These are phyloP conservation scores for Fusarium marasasianum DNA, from an alignment of 2,329 filamentous ascomycete genomes.

Conservation along the genomic window DNA sequence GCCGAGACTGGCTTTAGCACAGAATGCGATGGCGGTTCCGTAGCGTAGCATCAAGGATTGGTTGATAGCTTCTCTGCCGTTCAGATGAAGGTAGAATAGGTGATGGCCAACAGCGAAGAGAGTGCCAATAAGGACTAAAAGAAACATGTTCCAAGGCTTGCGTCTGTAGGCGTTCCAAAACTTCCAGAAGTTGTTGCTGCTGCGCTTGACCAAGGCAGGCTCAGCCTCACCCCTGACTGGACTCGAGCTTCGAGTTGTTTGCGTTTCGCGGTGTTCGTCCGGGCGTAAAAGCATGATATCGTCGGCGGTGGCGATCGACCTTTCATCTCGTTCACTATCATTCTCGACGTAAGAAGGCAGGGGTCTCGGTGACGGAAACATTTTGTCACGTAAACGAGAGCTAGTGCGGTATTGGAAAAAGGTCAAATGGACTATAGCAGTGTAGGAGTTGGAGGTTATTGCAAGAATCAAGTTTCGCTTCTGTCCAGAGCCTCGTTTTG, in stretches of 20 bases:
- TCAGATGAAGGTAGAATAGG: background rate
- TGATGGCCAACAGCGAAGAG: background rate
- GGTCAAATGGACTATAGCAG: accelerated
- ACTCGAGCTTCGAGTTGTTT: accelerated
- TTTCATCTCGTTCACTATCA: accelerated
- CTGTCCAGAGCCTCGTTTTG: background rate
- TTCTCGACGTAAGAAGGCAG: background rate
- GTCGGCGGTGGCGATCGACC: background rate
- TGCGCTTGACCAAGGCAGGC: background rate
- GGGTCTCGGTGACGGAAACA: accelerated
- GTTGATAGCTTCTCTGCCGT: background rate
- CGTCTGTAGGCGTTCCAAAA: accelerated
- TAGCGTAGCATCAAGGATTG: background rate
- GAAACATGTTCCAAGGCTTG: background rate
- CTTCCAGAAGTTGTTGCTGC: background rate
- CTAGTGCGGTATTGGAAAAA: too few species aligned
- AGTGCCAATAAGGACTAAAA: background rate
- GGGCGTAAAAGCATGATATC: background rate
- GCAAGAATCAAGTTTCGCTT: accelerated
- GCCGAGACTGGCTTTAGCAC: background rate
- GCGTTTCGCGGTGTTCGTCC: background rate
- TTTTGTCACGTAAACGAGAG: background rate
- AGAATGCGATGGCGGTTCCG: accelerated
- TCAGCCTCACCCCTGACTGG: accelerated
- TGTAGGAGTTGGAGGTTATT: accelerated